Base-by-base conservation (phyloP, 805 yeast species). In the Maudiozyma pseudohumilis region DNA sequence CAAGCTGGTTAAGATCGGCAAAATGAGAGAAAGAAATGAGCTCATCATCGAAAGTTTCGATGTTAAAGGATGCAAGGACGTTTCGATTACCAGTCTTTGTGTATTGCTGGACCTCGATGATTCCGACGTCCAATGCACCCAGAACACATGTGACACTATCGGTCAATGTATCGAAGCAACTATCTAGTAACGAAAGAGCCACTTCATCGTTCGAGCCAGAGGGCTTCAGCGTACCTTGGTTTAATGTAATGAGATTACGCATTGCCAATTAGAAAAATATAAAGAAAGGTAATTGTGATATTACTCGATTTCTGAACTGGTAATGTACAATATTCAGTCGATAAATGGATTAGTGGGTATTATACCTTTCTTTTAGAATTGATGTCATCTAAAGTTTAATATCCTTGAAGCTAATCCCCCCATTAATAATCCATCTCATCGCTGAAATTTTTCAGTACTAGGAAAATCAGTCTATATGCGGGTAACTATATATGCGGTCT, bases 51-150 rank as follows among this genome's bases (percentile, higher is more conserved):
- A 60, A 56, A 0, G 60, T 54, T 9, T 66, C 60, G 5, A 62
- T 54, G 21, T 78, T 75, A 46, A 83, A 76, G 6, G 80, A 71
- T 0, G 86, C 87, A 34, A 86, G 56, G 1, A 74, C 54, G 27
- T 63, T 59, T 5, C 66, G 61, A n/a, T 65, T 62, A 10, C 94
- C 94, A 29, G 68, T 67, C 54, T 77, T 81, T 63, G 67, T 61
- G 48, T 74, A 74, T 55, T 80, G 88, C 49, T 82, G 92, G n/a
- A 83, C 81, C 59, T 85, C 95, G 35, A 80, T 55, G 6, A 65
- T 48, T 17, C 73, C 73, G 29, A 73, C 66, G 28, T 76, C 82
- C 40, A 65, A 43, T 15, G 75, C 68, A 4, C 75, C 74, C 35
- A 83, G 63, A 1, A 73, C 80, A 45, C 76, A 71, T 0, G 92